A percentile compares a stretch with the other conserved stretches of the same genome.
phyloP scores from a whole-genome alignment of 164 flowering plant species.

The Stephania cephalantha region DNA sequence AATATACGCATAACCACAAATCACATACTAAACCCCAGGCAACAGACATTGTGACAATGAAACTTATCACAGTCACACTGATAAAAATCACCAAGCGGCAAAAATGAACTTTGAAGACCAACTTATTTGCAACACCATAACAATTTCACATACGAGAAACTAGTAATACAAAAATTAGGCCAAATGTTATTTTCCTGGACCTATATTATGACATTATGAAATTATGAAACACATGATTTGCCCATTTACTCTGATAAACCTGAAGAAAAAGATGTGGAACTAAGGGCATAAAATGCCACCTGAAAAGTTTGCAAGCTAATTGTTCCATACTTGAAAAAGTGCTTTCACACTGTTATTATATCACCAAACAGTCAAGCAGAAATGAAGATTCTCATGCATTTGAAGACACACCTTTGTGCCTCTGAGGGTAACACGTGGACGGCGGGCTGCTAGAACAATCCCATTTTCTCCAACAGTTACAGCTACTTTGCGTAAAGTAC shows the following conservation, averaged over 20 bases:
- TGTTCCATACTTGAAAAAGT: background rate
- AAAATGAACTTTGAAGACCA: background rate
- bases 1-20: background rate
- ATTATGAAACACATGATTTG: background rate
- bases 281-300: background rate
- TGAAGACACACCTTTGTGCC: slow-evolving; percentile 62
- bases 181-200: background rate
- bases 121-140: background rate
- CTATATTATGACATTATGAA: background rate
- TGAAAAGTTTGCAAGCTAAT: background rate
- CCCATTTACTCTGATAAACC: background rate
- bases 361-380: background rate
- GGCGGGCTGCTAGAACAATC: slow-evolving; percentile 50
- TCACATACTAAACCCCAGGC: background rate
- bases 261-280: background rate
- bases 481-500: slow-evolving; percentile 84
- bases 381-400: slow-evolving; percentile 1
- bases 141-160: background rate
- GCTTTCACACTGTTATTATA: background rate
- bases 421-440: slow-evolving; percentile 66
- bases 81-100: background rate
- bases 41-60: background rate
- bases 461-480: slow-evolving; percentile 93
- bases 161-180: background rate
- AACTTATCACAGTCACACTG: background rate